These are phyloP conservation scores for Moringa oleifera DNA, from an alignment of 345 rosid genomes.

Conservation along the genomic window DNA sequence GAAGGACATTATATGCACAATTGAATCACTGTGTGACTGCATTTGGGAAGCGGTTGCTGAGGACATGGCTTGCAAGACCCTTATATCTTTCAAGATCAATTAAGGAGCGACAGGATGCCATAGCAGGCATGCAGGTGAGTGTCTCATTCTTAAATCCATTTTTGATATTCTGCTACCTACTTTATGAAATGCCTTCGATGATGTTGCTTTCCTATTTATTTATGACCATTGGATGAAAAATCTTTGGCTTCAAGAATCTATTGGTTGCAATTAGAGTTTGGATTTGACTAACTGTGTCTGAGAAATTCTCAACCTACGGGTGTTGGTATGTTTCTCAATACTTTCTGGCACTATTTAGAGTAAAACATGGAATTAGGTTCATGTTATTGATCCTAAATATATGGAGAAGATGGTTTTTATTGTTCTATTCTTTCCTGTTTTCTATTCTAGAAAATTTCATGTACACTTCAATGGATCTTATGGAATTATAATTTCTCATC, in stretches of 20 bases:
- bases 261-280: no score
- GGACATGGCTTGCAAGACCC: constrained; percentile 94
- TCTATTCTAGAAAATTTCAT: no score
- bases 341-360: no score
- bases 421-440: neutral
- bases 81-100: constrained; percentile 55
- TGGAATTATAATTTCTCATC: no score
- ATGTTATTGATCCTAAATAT: neutral
- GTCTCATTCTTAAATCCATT: neutral
- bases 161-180: neutral
- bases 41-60: constrained; percentile 85
- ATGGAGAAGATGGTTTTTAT: neutral
- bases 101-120: constrained; percentile 94
- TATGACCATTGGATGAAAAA: neutral
- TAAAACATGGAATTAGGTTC: neutral
- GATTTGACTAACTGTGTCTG: no score
- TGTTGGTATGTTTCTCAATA: no score
- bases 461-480: no score
- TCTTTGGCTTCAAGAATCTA: no score
- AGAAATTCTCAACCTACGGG: no score
- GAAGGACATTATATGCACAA: constrained; percentile 82
- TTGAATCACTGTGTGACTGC: constrained; percentile 94
- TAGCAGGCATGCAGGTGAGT: constrained; percentile 71
- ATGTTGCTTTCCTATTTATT: no score
- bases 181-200: neutral